Evolutionary conservation across 768 basidiomycete genomes (phyloP), one percentile per base, ranked within the genome.

Genomic region (Boletales sp.): DNA sequence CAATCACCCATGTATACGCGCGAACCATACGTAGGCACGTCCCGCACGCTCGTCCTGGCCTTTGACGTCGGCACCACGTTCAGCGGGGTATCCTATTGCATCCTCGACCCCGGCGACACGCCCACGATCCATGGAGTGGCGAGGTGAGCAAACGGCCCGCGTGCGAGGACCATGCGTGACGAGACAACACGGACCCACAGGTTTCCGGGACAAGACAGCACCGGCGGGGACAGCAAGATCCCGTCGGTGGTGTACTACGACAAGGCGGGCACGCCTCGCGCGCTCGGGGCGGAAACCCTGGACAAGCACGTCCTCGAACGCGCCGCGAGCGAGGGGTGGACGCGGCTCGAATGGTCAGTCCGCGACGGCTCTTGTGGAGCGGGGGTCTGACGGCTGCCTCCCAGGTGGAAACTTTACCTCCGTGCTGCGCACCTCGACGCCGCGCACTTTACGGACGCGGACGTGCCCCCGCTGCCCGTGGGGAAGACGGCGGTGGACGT

Each of bases 161-260:
- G 15, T 14, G 12, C 2, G 15, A 15, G 11, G 15, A 34, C 8
- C 34, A 5, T 15, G 11, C 6, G 12, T 34, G 34, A 34, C 14
- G 33, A 34, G 7, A 10, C 3, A 34, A 34, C 21, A 6, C 7
- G 25, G 25, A 28, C 4, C 4, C 25, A 28, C 25, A 34, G 34
- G 11, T 63, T 19, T 51, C 71, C 71, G 10, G 72, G 68, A 3
- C 72, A 73, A 48, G 69, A 72, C 42, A 59, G 62, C 38, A 56
- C 48, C 15, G 65, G 64, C 33, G 72, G 71, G 5, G 69, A 70
- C 38, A 71, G 66, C 39, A 76, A 70, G 55, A 72, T 77, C 17
- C 75, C 76, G 1, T 72, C 72, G 3, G 58, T 76, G 32, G 47
- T 78, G 28, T 77, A 72, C 53, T 76, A 77, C 41, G 71, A 74